phyloP scores from a whole-genome alignment of 2,329 filamentous ascomycete genomes.

The Fusarium guadeloupense region DNA sequence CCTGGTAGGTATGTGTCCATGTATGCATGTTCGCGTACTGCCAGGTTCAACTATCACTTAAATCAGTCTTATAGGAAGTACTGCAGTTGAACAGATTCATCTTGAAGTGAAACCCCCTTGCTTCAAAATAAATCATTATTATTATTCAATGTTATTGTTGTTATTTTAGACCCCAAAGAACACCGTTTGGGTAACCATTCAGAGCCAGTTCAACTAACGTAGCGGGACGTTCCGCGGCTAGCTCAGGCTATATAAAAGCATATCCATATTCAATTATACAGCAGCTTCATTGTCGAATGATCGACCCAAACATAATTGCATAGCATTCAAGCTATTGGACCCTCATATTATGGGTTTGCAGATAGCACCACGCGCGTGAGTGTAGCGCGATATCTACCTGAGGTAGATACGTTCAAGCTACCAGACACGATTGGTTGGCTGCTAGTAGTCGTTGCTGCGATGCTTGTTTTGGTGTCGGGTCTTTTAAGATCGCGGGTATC shows the following conservation, averaged over 20 bases:
- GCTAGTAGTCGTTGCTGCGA: neutral
- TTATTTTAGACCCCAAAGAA: neutral
- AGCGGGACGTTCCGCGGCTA: constrained; percentile 40
- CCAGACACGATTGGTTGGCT: constrained; percentile 30
- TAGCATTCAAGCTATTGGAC: neutral
- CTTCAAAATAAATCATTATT: neutral
- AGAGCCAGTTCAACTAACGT: constrained; percentile 10
- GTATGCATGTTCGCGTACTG: constrained; percentile 2
- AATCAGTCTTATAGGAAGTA: neutral
- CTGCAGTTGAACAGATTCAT: neutral
- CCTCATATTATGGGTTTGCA: neutral
- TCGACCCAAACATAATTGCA: neutral
- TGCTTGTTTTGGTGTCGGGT: constrained; percentile 25
- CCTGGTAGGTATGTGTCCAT: constrained; percentile 1
- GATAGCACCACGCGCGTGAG: constrained; percentile 17
- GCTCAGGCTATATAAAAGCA: neutral
- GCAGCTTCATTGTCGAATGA: neutral
- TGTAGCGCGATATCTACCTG: constrained; percentile 9
- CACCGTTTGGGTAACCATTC: neutral
- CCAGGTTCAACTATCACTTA: neutral
- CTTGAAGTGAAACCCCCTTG: neutral
- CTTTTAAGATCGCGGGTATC: constrained; percentile 5
- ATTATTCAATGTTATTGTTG: neutral
- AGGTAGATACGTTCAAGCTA: neutral
- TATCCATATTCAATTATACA: neutral